Base-by-base conservation (phyloP, 2,329 filamentous ascomycete species). In the Alternaria alternata region DNA sequence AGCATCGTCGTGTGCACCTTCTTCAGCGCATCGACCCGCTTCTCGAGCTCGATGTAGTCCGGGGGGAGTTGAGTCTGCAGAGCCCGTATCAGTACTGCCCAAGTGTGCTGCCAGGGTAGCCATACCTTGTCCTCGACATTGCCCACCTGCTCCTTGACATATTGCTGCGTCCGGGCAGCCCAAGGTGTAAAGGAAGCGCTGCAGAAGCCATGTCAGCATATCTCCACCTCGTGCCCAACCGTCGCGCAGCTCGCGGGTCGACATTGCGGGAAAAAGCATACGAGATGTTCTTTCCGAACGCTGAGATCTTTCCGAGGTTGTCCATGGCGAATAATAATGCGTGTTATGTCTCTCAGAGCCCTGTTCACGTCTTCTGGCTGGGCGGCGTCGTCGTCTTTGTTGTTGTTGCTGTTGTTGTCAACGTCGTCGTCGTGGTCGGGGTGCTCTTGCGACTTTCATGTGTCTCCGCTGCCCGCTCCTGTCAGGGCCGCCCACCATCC, bases 1-100 rank as follows among this genome's bases (percentile, higher is more conserved):
- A 99, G 89, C 85, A 99, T 92, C 85, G 96, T 97, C 83, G 96
- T 93, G 81, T 99, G 95, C 61, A 96, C 95, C 77, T 91, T 89
- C 86, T 97, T 98, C 78, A 99, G 85, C 61, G 95, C 95, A 88
- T 99, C 95, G 75, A 98, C 93, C 69, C 94, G 90, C 87, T 97
- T 97, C 88, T 99, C 95, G 64, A 99, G 91, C 81, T 98, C 94
- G 78, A 97, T 92, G 82, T 99, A 99, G 82, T 98, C 95, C 70
- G 94, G 90, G 46, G 95, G 95, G 43, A 99, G 92, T 83, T 98
- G 91, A 66, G 95, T 99, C 93, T 96, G 63, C 49, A 53, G 48
- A 51, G 30, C 46, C 51, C 43, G n/a, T 52, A 63, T 77, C 61
- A 77, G 65, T 72, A 51, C 41, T 54, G 55, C 24, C n/a, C 30